Base-by-base conservation (phyloP, 225 moss, liverwort and hornwort species). In the Polytrichum commune region DNA sequence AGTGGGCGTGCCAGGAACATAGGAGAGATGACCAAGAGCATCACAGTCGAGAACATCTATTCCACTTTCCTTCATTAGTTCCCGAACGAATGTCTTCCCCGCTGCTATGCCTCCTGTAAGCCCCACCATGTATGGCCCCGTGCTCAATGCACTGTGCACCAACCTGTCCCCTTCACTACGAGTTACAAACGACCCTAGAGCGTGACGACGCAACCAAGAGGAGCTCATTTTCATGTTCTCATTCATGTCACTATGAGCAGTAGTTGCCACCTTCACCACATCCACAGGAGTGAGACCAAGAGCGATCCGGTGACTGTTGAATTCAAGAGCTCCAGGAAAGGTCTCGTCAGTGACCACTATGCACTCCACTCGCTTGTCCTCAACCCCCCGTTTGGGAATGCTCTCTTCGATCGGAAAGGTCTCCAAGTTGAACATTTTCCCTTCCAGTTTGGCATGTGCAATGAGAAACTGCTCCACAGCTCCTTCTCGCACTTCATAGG, bases 1-100 rank as follows among this genome's bases (percentile, higher is more conserved):
- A 10, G 81, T 71, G 10, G 81, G 81, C 23, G 81, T 82, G 55
- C 78, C 81, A 27, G 60, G 78, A 54, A 78, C 32, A 63, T 82
- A 82, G 46, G 81, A 82, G 33, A 77, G 74, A 66, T 82, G 81
- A 62, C 73, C 78, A 73, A 82, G 81, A 9, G 70, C 69, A 74
- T 82, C 81, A 69, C 81, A 82, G 63, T 82, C 78, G 66, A 82
- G 35, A 60, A 71, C 81, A 33, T 23, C 18, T 56, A 76, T 77
- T 24, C 77, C 73, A 62, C 70, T 69, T 20, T 74, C 64, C 70
- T 82, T 74, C 70, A 82, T 68, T 66, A 77, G 24, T 16, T 74
- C 65, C 33, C 67, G 65, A 29, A 82, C 77, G 63, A 66, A 78
- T 13, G 74, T 74, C 63, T 82, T 82, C 6, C 81, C 78, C 8